These are phyloP conservation scores for Pythium brassicae DNA, from an alignment of 352 stramenopile species.

Conservation along the genomic window DNA sequence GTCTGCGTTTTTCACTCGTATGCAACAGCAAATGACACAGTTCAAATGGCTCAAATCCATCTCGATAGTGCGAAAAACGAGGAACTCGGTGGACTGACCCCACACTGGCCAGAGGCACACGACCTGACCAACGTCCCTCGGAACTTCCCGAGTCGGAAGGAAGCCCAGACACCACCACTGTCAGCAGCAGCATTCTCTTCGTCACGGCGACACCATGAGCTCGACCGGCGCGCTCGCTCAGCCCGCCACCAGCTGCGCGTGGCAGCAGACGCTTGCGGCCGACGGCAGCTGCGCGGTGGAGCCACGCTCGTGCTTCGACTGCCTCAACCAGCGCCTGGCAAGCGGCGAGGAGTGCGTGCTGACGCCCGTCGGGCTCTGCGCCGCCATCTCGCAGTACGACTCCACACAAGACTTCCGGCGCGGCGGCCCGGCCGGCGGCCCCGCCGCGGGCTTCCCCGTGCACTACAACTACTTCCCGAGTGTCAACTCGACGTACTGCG, in stretches of 20 bases:
- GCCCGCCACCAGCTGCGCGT: constrained; percentile 39
- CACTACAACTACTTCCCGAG: constrained; percentile 62
- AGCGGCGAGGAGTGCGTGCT: constrained; percentile 40
- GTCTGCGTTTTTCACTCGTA: too few species aligned
- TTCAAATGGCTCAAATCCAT: too few species aligned
- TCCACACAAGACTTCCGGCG: constrained; percentile 45
- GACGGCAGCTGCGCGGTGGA: constrained; percentile 29
- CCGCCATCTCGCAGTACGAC: constrained; percentile 37
- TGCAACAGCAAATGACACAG: too few species aligned
- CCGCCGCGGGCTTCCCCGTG: constrained; percentile 29
- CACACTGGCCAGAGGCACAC: constrained; percentile 2
- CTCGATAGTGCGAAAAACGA: too few species aligned
- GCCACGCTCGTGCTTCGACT: constrained; percentile 58
- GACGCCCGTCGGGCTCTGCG: constrained; percentile 40
- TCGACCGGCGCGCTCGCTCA: too few species aligned
- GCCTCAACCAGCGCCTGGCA: constrained; percentile 37
- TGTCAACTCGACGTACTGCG: constrained; percentile 54
- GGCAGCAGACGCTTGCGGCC: constrained; percentile 22
- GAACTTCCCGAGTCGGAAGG: too few species aligned
- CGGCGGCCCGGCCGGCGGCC: constrained; percentile 20
- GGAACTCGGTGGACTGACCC: neutral
- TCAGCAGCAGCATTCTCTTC: neutral
- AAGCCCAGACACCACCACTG: neutral
- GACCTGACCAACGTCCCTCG: neutral
- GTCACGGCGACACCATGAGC: neutral